Evolutionary conservation across 345 rosid species (phyloP).

Genomic region (Viola odorata): DNA sequence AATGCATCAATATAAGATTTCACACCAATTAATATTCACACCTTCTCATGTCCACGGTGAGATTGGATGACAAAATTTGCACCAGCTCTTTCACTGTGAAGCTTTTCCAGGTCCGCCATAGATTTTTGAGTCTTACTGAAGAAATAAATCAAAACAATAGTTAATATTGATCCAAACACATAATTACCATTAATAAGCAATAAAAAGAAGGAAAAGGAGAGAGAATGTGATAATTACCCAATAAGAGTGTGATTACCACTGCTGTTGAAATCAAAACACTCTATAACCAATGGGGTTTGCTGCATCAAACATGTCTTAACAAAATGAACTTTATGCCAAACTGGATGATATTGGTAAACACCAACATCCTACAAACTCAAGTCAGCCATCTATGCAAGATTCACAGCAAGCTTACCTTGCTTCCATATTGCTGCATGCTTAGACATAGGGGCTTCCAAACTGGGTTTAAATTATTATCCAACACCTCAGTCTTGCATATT

Average conservation of each 20-base stretch:
- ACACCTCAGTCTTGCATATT: slow-evolving; percentile 75
- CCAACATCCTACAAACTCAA: background rate
- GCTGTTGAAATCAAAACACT: slow-evolving; percentile 79
- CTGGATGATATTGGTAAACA: background rate
- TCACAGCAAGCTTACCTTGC: slow-evolving; percentile 50
- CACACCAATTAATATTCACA: slow-evolving; percentile 14
- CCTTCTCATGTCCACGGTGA: slow-evolving; percentile 52
- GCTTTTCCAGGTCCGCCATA: slow-evolving; percentile 54
- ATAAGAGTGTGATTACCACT: slow-evolving; percentile 59
- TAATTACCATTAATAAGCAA: slow-evolving; percentile 8
- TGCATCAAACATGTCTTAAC: slow-evolving; percentile 19
- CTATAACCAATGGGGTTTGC: slow-evolving; percentile 73
- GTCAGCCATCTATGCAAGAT: background rate
- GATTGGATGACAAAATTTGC: slow-evolving; percentile 44
- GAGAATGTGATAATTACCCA: slow-evolving; percentile 43
- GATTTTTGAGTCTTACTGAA: slow-evolving; percentile 66
- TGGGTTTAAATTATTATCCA: slow-evolving; percentile 69
- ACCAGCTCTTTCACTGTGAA: slow-evolving; percentile 41
- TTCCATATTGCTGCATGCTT: slow-evolving; percentile 75
- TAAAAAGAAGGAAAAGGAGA: background rate
- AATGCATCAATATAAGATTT: background rate
- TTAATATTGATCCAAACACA: background rate
- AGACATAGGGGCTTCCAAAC: slow-evolving; percentile 57
- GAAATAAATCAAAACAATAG: slow-evolving; percentile 9
- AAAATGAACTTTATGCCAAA: slow-evolving; percentile 1